phyloP scores from a whole-genome alignment of 208 protist genomes.

The Leishmania amazonensis region DNA sequence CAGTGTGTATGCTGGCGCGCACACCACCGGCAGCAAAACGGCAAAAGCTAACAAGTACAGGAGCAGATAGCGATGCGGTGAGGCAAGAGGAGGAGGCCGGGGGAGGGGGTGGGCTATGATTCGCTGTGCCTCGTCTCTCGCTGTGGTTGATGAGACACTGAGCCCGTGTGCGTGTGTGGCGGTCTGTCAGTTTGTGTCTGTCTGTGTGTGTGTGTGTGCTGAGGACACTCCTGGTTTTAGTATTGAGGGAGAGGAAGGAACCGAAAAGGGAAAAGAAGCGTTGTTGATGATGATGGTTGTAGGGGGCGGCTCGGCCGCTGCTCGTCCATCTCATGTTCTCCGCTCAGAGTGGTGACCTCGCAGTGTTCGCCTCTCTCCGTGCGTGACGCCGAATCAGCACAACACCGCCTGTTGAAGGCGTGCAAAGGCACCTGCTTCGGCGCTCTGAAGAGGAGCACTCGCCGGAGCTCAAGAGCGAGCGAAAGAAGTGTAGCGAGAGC shows the following conservation, averaged over 20 bases:
- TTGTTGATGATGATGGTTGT: too few relatives aligned
- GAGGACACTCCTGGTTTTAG: background rate
- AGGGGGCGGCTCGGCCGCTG: background rate
- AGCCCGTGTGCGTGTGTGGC: background rate
- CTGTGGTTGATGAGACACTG: background rate
- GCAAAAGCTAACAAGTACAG: background rate
- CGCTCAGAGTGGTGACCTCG: background rate
- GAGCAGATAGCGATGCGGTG: background rate
- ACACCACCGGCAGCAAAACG: background rate
- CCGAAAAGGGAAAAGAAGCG: constrained; percentile 2
- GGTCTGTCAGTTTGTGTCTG: too few relatives aligned
- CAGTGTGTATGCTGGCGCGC: background rate
- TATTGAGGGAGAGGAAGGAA: background rate
- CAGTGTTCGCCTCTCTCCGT: background rate
- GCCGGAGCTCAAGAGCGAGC: background rate
- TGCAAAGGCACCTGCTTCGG: background rate
- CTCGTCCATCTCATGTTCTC: background rate
- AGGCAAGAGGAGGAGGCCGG: background rate
- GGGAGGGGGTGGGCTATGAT: background rate
- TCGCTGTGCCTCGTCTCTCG: background rate
- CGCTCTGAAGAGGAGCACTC: background rate
- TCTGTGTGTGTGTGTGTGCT: background rate
- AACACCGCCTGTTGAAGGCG: background rate
- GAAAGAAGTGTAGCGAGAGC: background rate
- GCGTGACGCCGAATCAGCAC: background rate